Evolutionary conservation across 1,284 basidiomycete species (phyloP).

Genomic region (Cutaneotrichosporon sp.): DNA sequence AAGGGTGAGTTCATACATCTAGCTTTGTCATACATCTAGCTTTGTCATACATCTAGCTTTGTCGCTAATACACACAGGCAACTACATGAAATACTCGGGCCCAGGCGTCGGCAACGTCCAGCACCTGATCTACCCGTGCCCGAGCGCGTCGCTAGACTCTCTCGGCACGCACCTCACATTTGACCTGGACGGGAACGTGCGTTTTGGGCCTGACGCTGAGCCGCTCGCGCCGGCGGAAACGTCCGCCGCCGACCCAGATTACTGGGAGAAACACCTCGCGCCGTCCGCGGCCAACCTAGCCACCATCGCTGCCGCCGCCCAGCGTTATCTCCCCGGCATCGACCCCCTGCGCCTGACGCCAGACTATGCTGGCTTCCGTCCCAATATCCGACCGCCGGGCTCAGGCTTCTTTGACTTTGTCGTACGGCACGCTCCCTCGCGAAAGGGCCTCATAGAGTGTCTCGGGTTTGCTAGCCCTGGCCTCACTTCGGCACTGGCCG

Average conservation of each 20-base stretch:
- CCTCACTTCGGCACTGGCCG: conserved; percentile 52
- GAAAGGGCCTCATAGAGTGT: conserved; percentile 47
- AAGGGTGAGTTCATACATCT: conserved; percentile 54
- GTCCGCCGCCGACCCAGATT: conserved; percentile 58
- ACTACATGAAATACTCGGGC: conserved; percentile 80
- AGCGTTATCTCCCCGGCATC: conserved; percentile 67
- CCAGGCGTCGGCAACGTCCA: conserved; percentile 61
- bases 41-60: neutral
- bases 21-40: no score
- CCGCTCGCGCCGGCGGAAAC: conserved; percentile 62
- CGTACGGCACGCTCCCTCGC: conserved; percentile 39
- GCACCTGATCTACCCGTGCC: conserved; percentile 84
- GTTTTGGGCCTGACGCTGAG: conserved; percentile 91
- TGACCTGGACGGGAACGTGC: conserved; percentile 77
- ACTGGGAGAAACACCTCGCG: conserved; percentile 67
- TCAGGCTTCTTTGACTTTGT: conserved; percentile 79
- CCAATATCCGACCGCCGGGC: conserved; percentile 72
- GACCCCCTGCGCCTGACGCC: conserved; percentile 62
- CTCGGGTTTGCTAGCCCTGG: conserved; percentile 55
- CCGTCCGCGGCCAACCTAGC: conserved; percentile 61
- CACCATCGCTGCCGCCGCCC: conserved; percentile 60
- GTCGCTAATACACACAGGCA: conserved; percentile 50
- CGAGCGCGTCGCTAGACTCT: conserved; percentile 58
- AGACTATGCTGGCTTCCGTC: conserved; percentile 88
- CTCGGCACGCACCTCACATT: conserved; percentile 88